phyloP scores from a whole-genome alignment of 2,329 filamentous ascomycete species.

The Trichoderma breve region DNA sequence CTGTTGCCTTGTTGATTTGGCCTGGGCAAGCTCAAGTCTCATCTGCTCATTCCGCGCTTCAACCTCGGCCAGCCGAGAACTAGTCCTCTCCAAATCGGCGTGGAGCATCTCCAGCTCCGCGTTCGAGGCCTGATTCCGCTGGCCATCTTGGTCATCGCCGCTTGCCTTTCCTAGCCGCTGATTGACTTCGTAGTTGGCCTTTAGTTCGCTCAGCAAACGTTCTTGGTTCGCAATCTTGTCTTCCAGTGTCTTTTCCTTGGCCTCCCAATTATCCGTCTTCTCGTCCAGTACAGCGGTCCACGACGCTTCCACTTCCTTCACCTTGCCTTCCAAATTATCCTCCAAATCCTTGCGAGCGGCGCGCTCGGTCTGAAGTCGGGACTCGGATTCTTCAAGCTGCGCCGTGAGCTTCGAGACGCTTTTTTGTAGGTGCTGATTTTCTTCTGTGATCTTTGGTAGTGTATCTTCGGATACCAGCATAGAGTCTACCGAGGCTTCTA shows the following conservation, averaged over 20 bases:
- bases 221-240: slow-evolving; percentile 96
- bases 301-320: slow-evolving; percentile 85
- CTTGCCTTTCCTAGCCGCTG: slow-evolving; percentile 74
- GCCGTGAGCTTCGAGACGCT: slow-evolving; percentile 71
- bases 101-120: slow-evolving; percentile 93
- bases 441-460: slow-evolving; percentile 80
- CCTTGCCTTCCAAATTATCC: slow-evolving; percentile 70
- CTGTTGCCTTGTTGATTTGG: slow-evolving; percentile 67
- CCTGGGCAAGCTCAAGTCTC: slow-evolving; percentile 84
- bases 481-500: slow-evolving; percentile 94
- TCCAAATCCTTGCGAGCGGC: slow-evolving; percentile 72
- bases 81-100: slow-evolving; percentile 87
- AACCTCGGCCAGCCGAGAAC: slow-evolving; percentile 80
- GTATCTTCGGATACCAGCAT: slow-evolving; percentile 90
- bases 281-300: slow-evolving; percentile 90
- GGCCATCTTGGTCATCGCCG: slow-evolving; percentile 58
- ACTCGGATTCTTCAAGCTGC: slow-evolving; percentile 81
- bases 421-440: slow-evolving; percentile 83
- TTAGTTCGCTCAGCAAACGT: slow-evolving; percentile 85
- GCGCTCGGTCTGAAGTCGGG: slow-evolving; percentile 75
- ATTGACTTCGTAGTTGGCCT: slow-evolving; percentile 95
- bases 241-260: slow-evolving; percentile 86
- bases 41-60: slow-evolving; percentile 94
- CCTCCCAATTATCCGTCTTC: slow-evolving; percentile 94
- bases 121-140: slow-evolving; percentile 67